Conservation (phyloP, 140 eudicot genomes). For the Bidens hawaiensis region DNA sequence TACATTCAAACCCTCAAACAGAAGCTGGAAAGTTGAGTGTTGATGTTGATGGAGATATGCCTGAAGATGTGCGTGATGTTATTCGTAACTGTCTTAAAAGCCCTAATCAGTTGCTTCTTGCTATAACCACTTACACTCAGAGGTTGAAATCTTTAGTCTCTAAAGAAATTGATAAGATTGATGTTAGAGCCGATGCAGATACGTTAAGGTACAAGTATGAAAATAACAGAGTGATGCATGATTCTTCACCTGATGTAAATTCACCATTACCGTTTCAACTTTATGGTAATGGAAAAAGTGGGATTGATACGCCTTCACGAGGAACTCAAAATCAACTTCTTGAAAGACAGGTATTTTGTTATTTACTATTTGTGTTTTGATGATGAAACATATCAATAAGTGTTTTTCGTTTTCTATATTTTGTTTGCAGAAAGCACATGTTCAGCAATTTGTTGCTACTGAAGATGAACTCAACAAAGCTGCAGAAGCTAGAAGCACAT, state of each 20-base stretch:
- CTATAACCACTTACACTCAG: slow-evolving; percentile 70
- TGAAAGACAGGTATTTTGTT: slow-evolving; percentile 75
- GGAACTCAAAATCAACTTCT: slow-evolving; percentile 96
- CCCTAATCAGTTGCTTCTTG: slow-evolving; percentile 72
- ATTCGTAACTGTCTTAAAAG: slow-evolving; percentile 52
- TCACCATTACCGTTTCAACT: slow-evolving; percentile 83
- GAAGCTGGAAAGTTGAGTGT: slow-evolving; percentile 78
- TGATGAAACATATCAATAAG: background rate
- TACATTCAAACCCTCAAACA: slow-evolving; percentile 63
- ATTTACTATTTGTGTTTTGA: background rate
- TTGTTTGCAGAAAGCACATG: slow-evolving; percentile 81
- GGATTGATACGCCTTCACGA: slow-evolving; percentile 67
- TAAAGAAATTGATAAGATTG: slow-evolving; percentile 85
- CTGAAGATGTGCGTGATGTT: slow-evolving; percentile 58
- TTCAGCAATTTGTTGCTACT: slow-evolving; percentile 94
- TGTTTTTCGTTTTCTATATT: background rate
- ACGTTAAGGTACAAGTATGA: slow-evolving; percentile 91
- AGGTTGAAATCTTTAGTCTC: slow-evolving; percentile 50
- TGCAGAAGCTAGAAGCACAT: slow-evolving; percentile 75
- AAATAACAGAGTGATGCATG: slow-evolving; percentile 72
- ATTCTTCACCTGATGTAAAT: slow-evolving; percentile 79
- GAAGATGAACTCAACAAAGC: slow-evolving; percentile 97
- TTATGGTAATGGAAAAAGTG: slow-evolving; percentile 72
- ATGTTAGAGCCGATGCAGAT: slow-evolving; percentile 94
- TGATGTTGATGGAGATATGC: slow-evolving; percentile 63